phyloP scores from a whole-genome alignment of 176 grass and related monocot species.

The Hordeum vulgare region DNA sequence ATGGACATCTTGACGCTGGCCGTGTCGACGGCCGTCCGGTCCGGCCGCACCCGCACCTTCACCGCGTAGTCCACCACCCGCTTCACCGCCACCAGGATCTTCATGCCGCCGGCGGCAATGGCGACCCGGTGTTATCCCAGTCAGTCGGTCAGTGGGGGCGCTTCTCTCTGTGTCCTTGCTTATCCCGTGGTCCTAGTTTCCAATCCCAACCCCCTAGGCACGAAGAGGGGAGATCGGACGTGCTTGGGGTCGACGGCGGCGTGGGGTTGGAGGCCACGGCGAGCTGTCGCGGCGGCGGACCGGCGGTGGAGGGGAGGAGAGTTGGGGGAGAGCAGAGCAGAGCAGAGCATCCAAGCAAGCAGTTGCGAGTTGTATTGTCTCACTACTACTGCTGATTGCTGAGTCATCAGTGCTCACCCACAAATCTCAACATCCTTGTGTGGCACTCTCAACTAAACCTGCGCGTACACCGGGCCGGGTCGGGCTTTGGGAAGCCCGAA shows the following conservation, averaged over 20 bases:
- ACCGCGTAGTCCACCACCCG: constrained; percentile 93
- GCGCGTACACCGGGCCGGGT: no score
- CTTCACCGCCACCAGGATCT: constrained; percentile 90
- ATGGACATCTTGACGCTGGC: constrained; percentile 88
- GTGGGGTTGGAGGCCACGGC: neutral
- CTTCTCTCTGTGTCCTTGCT: neutral
- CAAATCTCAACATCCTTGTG: neutral
- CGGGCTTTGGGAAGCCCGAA: no score
- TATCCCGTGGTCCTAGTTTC: neutral
- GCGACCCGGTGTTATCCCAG: neutral
- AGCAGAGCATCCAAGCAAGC: neutral
- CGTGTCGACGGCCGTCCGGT: constrained; percentile 77
- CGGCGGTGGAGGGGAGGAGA: neutral
- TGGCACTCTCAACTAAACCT: no score
- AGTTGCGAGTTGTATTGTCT: constrained; percentile 32
- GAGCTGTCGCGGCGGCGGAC: neutral
- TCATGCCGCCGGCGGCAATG: constrained; percentile 35
- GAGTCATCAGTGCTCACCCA: constrained; percentile 4
- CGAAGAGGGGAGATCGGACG: neutral
- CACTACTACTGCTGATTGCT: constrained; percentile 1
- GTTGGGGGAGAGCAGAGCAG: neutral
- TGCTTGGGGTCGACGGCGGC: neutral
- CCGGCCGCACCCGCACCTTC: constrained; percentile 73
- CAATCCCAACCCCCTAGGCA: neutral
- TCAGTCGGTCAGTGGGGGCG: no score